These are phyloP conservation scores for Aspergillus puulaauensis DNA, from an alignment of 2,329 filamentous ascomycete species.

Conservation along the genomic window DNA sequence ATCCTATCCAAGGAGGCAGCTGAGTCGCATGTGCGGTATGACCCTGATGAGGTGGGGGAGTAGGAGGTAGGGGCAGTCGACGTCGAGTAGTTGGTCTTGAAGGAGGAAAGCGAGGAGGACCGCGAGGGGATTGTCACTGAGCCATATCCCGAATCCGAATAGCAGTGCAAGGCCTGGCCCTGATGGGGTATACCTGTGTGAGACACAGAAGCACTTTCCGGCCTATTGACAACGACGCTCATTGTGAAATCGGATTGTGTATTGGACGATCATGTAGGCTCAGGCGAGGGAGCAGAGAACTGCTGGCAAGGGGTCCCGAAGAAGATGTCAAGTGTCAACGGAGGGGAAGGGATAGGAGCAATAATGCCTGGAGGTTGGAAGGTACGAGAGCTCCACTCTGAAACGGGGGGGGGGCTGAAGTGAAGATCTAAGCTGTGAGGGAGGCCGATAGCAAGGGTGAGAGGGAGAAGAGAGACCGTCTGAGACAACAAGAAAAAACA, in stretches of 20 bases:
- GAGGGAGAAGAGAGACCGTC: background rate
- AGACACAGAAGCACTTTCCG: constrained; percentile 33
- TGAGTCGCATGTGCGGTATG: constrained; percentile 39
- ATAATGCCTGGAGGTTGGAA: constrained; percentile 5
- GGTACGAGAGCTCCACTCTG: background rate
- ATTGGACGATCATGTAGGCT: constrained; percentile 16
- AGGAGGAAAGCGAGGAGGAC: constrained; percentile 37
- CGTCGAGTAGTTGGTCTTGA: constrained; percentile 36
- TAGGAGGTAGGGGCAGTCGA: constrained; percentile 41
- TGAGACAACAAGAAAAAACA: background rate
- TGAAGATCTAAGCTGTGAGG: background rate
- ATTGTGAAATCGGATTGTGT: constrained; percentile 27
- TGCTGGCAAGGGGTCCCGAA: constrained; percentile 13
- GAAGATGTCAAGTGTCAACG: background rate
- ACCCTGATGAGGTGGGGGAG: constrained; percentile 37
- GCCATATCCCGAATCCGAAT: constrained; percentile 30
- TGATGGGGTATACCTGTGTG: constrained; percentile 26
- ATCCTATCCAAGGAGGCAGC: constrained; percentile 36
- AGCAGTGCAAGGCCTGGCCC: constrained; percentile 25
- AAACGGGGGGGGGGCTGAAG: background rate
- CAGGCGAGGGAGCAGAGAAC: background rate
- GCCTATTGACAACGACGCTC: constrained; percentile 42
- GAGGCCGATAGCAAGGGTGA: background rate
- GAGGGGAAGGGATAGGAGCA: constrained; percentile 11
- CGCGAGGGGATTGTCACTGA: constrained; percentile 32